Percentiles rank a stretch among this genome's conserved stretches.
These are phyloP conservation scores for Zopfia rhizophila DNA, from an alignment of 2,329 filamentous ascomycete species.

Conservation along the genomic window DNA sequence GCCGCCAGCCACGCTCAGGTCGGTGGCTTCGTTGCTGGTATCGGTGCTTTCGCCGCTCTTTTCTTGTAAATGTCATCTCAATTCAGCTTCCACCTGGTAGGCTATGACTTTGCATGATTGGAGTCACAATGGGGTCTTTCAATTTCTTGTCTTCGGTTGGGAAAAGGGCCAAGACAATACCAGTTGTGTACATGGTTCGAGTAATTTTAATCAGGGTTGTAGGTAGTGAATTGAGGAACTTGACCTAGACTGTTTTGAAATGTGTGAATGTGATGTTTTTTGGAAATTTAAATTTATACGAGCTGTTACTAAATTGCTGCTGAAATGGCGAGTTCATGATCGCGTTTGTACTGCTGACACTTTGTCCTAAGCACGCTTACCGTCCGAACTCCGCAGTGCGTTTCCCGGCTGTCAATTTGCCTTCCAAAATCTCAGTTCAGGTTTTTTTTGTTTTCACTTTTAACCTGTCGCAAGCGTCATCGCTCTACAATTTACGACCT, in stretches of 20 bases:
- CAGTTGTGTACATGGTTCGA: conserved; percentile 20
- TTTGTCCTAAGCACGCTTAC: too few species aligned
- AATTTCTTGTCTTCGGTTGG: conserved; percentile 10
- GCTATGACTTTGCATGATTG: conserved; percentile 54
- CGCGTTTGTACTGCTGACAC: too few species aligned
- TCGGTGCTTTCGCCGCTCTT: conserved; percentile 55
- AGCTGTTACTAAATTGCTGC: too few species aligned
- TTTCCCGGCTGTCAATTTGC: too few species aligned
- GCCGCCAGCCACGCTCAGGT: conserved; percentile 49
- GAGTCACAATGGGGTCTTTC: conserved; percentile 27
- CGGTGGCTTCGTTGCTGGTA: conserved; percentile 51
- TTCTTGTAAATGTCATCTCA: conserved; percentile 55
- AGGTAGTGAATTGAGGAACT: conserved; percentile 28
- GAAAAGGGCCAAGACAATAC: conserved; percentile 19
- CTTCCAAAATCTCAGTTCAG: too few species aligned
- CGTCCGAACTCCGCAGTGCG: too few species aligned
- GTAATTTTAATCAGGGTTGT: conserved; percentile 26
- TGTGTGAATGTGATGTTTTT: too few species aligned
- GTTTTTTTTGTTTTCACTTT: too few species aligned
- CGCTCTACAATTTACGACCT: too few species aligned
- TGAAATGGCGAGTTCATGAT: too few species aligned
- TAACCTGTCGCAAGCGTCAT: too few species aligned
- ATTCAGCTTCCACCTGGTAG: conserved; percentile 41
- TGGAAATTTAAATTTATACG: too few species aligned
- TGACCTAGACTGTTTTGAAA: conserved; percentile 13